Evolutionary conservation across 169 alveolate genomes (phyloP).

Genomic region (Eimeria maxima): DNA sequence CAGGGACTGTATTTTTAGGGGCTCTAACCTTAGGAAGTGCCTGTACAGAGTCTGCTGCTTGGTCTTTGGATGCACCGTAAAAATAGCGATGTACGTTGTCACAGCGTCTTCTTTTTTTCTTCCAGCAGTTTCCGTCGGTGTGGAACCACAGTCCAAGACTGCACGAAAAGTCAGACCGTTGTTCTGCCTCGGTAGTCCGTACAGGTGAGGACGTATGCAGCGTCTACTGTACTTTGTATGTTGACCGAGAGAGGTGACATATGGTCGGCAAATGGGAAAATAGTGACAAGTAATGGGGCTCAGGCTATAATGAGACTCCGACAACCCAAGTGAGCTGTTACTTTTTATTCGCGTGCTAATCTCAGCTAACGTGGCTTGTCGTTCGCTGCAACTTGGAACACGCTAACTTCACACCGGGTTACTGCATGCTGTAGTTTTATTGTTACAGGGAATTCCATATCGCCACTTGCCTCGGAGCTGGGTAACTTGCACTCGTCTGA

Average conservation of each 20-base stretch:
- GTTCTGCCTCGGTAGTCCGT: neutral
- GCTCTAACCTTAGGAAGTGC: slow-evolving; percentile 76
- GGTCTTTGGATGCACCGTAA: slow-evolving; percentile 72
- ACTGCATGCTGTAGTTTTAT: neutral
- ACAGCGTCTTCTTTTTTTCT: slow-evolving; percentile 1
- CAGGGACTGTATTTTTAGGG: neutral
- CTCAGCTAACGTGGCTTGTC: neutral
- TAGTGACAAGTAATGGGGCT: neutral
- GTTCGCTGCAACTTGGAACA: neutral
- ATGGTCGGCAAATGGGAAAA: neutral
- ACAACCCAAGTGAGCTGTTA: neutral
- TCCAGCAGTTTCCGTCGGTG: neutral
- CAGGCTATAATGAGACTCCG: neutral
- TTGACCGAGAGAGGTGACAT: neutral
- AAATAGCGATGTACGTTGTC: slow-evolving; percentile 77
- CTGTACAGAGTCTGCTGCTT: slow-evolving; percentile 73
- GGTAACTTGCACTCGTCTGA: slow-evolving; percentile 76
- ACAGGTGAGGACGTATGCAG: neutral
- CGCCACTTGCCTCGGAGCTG: slow-evolving; percentile 55
- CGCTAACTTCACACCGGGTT: neutral
- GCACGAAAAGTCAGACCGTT: neutral
- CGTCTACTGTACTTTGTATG: neutral
- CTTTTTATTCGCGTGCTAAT: neutral
- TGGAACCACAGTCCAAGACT: neutral
- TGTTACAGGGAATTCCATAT: neutral